Evolutionary conservation across 1,139 yeast species (phyloP), one percentile per base, ranked within the genome.

Genomic region (Pneumocystis carinii): DNA sequence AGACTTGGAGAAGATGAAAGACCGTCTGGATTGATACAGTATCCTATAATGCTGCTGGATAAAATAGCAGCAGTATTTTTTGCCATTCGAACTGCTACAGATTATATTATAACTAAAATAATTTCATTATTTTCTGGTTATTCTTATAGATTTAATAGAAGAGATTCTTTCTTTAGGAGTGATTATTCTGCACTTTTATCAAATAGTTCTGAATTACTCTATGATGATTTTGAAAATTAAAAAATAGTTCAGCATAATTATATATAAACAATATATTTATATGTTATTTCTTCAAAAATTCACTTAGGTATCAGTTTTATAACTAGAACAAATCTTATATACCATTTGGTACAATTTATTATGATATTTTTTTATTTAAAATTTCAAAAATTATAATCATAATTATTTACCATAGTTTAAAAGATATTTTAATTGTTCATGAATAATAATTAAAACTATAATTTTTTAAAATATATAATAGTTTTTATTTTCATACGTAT

Each of bases 31-130:
- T 48, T 29, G 27, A 41, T 59, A 53, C 62, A 66, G 63, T 68
- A 67, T 59, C 70, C 71, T n/a, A 64, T 69, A 37, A 66, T 72
- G n/a, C 72, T 70, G 2, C 67, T 73, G 12, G 73, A 75, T 5
- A 74, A 72, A 0, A 69, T 72, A 8, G 70, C 72, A 36, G 75
- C 75, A 7, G 66, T 72, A 53, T 71, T 71, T 53, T 62, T 71
- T 3, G 71, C 74, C 7, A 62, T 74, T 12, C 76, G 77, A 6
- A 65, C 65, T 29, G 60, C 66, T 32, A 66, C 62, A 12, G 60
- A 57, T 37, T 59, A 61, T 29, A 38, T 66, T 19, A 59, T 56
- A 57, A 41, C 37, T 2, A 62, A 64, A 2, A 66, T 61, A 29
- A 63, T 65, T 3, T 65, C 66, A n/a, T 57, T 66, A 29, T 41